Conservation (phyloP, 352 stramenopile species). For the Pythium oligandrum region DNA sequence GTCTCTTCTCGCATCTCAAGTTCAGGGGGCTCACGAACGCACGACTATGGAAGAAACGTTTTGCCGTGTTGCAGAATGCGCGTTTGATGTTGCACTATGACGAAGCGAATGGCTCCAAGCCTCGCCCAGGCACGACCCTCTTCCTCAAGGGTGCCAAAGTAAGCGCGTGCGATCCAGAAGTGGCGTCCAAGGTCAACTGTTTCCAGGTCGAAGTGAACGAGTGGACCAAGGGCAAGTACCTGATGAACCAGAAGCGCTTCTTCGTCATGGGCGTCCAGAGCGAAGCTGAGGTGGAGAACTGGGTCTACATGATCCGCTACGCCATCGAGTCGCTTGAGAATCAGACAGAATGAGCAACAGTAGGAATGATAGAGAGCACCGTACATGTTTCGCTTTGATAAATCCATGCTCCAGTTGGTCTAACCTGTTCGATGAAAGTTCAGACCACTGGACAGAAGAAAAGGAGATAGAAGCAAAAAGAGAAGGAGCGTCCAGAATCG, state of each 20-base stretch:
- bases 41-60: conserved; percentile 81
- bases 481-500: too few species aligned
- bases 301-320: conserved; percentile 84
- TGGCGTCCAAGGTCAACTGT: conserved; percentile 71
- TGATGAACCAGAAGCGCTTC: conserved; percentile 52
- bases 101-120: conserved; percentile 31
- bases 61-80: conserved; percentile 63
- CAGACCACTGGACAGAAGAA: too few species aligned
- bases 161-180: conserved; percentile 59
- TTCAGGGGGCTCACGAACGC: conserved; percentile 51
- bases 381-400: too few species aligned
- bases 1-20: conserved; percentile 73
- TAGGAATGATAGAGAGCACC: too few species aligned
- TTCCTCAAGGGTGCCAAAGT: conserved; percentile 76
- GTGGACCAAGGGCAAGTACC: conserved; percentile 73
- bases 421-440: too few species aligned
- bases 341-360: conserved; percentile 12
- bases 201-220: conserved; percentile 82
- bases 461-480: too few species aligned
- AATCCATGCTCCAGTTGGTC: too few species aligned
- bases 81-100: conserved; percentile 71
- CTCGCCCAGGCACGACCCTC: conserved; percentile 51
- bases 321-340: conserved; percentile 83
- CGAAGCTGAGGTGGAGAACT: conserved; percentile 74
- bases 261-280: conserved; percentile 75